phyloP scores from a whole-genome alignment of 345 rosid genomes.

The Populus alba region DNA sequence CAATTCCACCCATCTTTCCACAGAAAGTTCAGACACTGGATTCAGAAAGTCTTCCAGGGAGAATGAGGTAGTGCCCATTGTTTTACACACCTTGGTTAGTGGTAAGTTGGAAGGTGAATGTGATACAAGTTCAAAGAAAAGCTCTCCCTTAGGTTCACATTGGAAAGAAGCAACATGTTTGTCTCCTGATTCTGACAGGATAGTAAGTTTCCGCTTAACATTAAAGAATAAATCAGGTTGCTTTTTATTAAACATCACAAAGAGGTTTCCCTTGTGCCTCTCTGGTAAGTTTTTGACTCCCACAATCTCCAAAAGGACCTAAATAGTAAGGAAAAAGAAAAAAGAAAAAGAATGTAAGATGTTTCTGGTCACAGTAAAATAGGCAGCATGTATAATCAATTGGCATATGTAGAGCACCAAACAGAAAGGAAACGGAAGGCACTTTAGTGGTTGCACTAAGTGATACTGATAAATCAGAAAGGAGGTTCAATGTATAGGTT shows the following conservation, averaged over 20 bases:
- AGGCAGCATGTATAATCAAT: neutral
- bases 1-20: conserved; percentile 77
- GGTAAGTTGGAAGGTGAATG: conserved; percentile 49
- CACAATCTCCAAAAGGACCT: conserved; percentile 72
- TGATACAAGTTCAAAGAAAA: conserved; percentile 67
- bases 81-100: conserved; percentile 35
- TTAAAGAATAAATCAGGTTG: conserved; percentile 63
- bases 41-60: conserved; percentile 54
- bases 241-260: conserved; percentile 63
- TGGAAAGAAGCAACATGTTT: conserved; percentile 71
- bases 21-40: conserved; percentile 64
- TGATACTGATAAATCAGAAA: neutral
- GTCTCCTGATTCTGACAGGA: conserved; percentile 55
- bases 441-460: neutral
- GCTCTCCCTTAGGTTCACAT: conserved; percentile 78
- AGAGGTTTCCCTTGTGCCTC: conserved; percentile 53
- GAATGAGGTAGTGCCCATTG: conserved; percentile 56
- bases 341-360: neutral
- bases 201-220: conserved; percentile 50
- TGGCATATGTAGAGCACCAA: neutral
- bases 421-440: neutral
- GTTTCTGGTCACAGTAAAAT: neutral
- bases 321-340: neutral
- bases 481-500: neutral
- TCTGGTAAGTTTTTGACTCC: conserved; percentile 67